A percentile compares a stretch with the other conserved stretches of the same genome.
Evolutionary conservation across 345 rosid species (phyloP).

Genomic region (Salix caprea): DNA sequence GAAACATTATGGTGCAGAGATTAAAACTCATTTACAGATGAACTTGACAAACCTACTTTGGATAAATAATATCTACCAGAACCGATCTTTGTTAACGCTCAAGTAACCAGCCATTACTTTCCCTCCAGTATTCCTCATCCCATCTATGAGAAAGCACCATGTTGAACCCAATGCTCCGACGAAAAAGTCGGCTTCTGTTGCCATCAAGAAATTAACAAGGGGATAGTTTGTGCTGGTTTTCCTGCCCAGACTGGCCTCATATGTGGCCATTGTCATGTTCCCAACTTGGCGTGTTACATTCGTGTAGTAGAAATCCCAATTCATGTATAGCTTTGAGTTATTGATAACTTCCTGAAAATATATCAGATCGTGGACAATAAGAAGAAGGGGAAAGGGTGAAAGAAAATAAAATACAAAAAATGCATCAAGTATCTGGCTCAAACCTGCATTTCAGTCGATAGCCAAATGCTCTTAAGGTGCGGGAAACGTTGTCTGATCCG

Average conservation of each 20-base stretch:
- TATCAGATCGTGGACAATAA: neutral
- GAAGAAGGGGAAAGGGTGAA: neutral
- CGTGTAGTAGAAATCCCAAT: conserved; percentile 82
- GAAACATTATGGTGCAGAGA: neutral
- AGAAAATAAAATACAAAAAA: neutral
- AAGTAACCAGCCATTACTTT: conserved; percentile 91
- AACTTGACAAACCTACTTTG: neutral
- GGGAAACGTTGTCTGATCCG: conserved; percentile 61
- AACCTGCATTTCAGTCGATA: conserved; percentile 94
- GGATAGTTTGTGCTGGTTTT: conserved; percentile 92
- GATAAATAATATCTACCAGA: conserved; percentile 52
- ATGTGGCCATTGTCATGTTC: conserved; percentile 68
- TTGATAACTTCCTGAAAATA: conserved; percentile 57
- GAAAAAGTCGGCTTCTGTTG: conserved; percentile 78
- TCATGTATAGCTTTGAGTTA: conserved; percentile 38
- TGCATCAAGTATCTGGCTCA: neutral
- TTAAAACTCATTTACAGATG: neutral
- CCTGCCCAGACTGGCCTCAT: conserved; percentile 89
- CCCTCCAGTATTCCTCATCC: conserved; percentile 96
- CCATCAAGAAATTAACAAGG: conserved; percentile 89
- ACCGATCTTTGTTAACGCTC: conserved; percentile 87
- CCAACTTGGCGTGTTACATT: conserved; percentile 74
- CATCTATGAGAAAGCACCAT: conserved; percentile 93
- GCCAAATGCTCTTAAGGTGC: conserved; percentile 69
- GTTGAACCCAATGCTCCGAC: conserved; percentile 94